Base-by-base conservation (phyloP, 176 grass and related monocot genomes). In the Urochloa ruziziensis region DNA sequence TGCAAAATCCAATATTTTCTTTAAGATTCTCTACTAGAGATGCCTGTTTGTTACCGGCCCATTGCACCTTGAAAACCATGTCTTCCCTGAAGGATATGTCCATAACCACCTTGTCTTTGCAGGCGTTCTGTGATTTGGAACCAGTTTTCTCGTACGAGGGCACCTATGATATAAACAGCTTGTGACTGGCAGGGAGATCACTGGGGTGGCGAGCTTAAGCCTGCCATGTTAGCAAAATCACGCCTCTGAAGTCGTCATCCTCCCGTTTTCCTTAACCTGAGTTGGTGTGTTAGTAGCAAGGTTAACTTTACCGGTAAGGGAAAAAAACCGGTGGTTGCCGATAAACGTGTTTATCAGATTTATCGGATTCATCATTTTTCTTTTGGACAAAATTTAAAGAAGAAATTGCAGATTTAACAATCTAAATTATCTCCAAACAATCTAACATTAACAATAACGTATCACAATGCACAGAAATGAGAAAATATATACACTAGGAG, bases 81-180 rank as follows among this genome's bases (percentile, higher is more conserved):
- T 29, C 18, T 0, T 23, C 42, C 44, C 19, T 75, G 4, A 82
- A 28, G 28, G 61, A 29, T 7, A 9, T 53, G 46, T 27, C 34
- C 6, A 8, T 21, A 60, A 42, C 10, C n/a, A 18, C 75, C 35
- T 46, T 78, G 12, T 19, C 0, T 33, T 33, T 71, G 33, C 79
- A 92, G 94, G 91, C 94, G 33, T 97, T 97, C 37, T 94, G 91
- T 53, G 94, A 97, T 74, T 21, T 94, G 39, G 91, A 94, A 67
- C 89, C 94, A 6, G 87, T 97, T 34, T 97, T 83, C 79, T 79
- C 91, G 1, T 97, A 92, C 5, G 94, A 97, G 79, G 94, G 91
- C 49, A 94, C 94, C 40, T 97, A 94, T 28, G 94, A 97, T 28
- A 88, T 97, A 24, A 97, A 97, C 88, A 84, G 66, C 79, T 68